Evolutionary conservation across 306 rosid genomes (phyloP), one percentile per base, ranked within the genome.

Genomic region (Malus fusca): DNA sequence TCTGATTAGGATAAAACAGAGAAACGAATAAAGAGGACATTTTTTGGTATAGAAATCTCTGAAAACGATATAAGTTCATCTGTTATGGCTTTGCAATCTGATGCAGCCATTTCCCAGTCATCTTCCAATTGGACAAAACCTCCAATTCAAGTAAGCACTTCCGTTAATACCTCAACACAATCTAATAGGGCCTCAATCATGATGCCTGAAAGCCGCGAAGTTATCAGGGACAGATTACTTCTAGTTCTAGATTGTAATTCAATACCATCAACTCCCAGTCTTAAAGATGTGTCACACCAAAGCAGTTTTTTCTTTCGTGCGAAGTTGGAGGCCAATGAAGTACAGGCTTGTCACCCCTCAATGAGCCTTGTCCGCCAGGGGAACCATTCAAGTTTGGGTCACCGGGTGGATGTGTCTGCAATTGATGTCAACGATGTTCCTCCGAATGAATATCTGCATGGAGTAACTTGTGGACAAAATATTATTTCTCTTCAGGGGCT

Each of bases 51-150:
- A 64, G 87, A 84, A 66, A 82, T 75, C 9, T 31, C 83, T 37
- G 89, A 85, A 75, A 82, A 78, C 77, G 73, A 82, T 78, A 75
- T 78, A 28, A 83, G 83, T 66, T 78, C 81, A 75, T 55, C 81
- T 71, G 1, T 73, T 73, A 30, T 81, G 68, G 79, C 89, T 66
- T 77, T 82, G 37, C 85, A 83, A 64, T 77, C 73, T 69, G 87
- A 85, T 59, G 69, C 80, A 55, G 73, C 77, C 1, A 88, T 78
- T 73, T 74, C 87, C 18, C 71, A 85, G 88, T 77, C 91, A 73
- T 82, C 78, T 72, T 81, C 92, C 10, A 83, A 83, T 69, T 91
- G 90, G 93, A 85, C 83, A 75, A 82, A 73, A 75, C 82, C 85
- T 71, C 73, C 88, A 30, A 80, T 74, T 80, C 90, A 89, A 83